Evolutionary conservation across 495 filamentous ascomycete genomes (phyloP), one percentile per base, ranked within the genome.

Genomic region (Hypoxylon intermedium): DNA sequence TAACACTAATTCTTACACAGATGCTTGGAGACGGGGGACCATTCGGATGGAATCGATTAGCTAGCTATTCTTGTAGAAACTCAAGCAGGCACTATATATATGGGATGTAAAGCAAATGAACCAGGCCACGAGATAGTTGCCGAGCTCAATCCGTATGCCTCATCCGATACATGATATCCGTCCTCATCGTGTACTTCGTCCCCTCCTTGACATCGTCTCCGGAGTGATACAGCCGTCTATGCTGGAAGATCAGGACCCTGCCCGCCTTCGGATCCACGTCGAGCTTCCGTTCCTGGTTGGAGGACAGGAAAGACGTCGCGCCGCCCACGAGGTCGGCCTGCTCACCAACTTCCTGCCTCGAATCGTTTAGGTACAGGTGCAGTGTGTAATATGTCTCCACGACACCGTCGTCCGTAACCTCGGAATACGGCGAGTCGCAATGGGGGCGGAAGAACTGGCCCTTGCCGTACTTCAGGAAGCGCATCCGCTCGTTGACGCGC

Each of bases 361-460:
- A 77, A 52, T 80, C 76, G 68, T 89, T 92, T 45, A 97, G 79
- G 71, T 96, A 97, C 12, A 96, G 72, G 54, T 97, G 93, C 20
- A 96, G 72, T 0, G 93, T 96, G 63, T 86, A 88, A 48, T 85
- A 81, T 2, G 90, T 90, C 70, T 88, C 44, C 7, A 70, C 47
- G 0, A 40, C 79, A 20, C 75, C 67, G 59, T 89, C 83, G 0
- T 61, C 60, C 0, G 49, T 63, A 1, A 82, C 79, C 7, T 87
- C 88, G 11, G 74, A 67, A 67, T 90, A 97, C 13, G 69, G 62
- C 11, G 82, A 86, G 72, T 97, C 92, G 67, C 84, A 87, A 67
- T 97, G 92, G 7, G 87, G 76, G 42, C 76, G 80, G 67, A 97
- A 97, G 71, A 89, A 97, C 65, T 92, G 85, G 0, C 89, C 91